A percentile compares a stretch with the other conserved stretches of the same genome.
phyloP scores from a whole-genome alignment of 192 early-diverging fungal genomes.

The Chytriomyces hyalinus region DNA sequence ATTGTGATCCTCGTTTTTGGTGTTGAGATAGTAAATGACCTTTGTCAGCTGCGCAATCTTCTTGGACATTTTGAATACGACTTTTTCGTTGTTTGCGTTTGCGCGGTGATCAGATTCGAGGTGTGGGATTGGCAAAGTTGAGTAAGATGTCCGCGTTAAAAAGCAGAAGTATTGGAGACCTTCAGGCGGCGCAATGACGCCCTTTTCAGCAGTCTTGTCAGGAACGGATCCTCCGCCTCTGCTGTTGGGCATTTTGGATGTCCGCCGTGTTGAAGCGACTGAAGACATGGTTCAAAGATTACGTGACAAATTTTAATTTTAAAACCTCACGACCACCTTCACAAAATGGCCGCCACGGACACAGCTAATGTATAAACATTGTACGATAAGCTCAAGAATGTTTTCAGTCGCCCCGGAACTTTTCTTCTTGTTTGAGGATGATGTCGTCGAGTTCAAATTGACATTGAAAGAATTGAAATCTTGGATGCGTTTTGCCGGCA shows the following conservation, averaged over 20 bases:
- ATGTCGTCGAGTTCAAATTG: conserved; percentile 67
- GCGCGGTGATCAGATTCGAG: neutral
- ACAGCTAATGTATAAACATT: neutral
- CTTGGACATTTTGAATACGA: conserved; percentile 61
- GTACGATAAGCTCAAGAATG: neutral
- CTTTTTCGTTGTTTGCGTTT: neutral
- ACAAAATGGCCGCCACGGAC: neutral
- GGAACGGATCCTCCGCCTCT: neutral
- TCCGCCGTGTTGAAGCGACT: neutral
- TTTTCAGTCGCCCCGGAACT: conserved; percentile 43
- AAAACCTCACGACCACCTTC: too few relatives aligned
- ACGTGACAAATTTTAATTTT: neutral
- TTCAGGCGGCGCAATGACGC: conserved; percentile 33
- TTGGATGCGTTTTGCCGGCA: conserved; percentile 62
- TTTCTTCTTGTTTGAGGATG: conserved; percentile 60
- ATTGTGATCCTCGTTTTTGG: conserved; percentile 63
- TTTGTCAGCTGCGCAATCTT: conserved; percentile 68
- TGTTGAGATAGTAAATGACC: conserved; percentile 67
- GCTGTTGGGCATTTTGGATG: neutral
- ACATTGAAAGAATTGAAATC: conserved; percentile 67
- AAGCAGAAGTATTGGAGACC: neutral
- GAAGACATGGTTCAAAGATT: conserved; percentile 7
- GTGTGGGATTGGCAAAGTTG: neutral
- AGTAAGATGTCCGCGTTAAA: neutral
- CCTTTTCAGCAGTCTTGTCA: conserved; percentile 18